Base-by-base conservation (phyloP, 805 yeast genomes). In the Cyberlindnera japonica region DNA sequence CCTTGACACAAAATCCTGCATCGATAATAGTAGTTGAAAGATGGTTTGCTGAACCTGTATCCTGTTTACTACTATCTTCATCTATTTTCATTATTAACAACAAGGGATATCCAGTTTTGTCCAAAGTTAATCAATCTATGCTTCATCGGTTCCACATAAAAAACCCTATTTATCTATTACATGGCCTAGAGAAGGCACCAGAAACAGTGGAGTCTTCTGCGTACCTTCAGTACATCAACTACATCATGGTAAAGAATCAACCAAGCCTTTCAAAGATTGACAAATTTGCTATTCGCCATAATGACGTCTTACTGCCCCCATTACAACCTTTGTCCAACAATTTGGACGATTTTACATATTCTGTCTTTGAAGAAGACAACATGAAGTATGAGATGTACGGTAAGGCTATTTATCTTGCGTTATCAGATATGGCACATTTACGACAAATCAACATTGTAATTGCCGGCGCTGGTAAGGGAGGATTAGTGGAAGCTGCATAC, bases 401-500 rank as follows among this genome's bases (percentile, higher is more conserved):
- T 1, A 43, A 47, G 27, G 59, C 60, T 6, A 35, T 54, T 4
- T 19, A 25, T 13, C 24, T 34, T 32, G 59, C 59, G 1, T 50
- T 72, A 15, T 43, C 52, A 3, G 55, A 54, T 33, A 40, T 48
- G 33, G 25, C 41, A 6, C 35, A 41, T 6, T 33, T 54, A 5
- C 18, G 45, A 6, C 54, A 45, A 9, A 47, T 70, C 20, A 62
- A 63, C 10, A 63, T 85, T 8, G 69, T 83, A 4, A 72, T 90
- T 2, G 79, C 83, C 3, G 97, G 97, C 0, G 93, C 96, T 0
- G 97, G 97, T 1, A 65, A 88, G 33, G 97, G 97, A 1, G 90
- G 91, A 0, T 61, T 90, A 21, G 79, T 89, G 3, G 79, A 79
- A 32, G 65, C 72, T 16, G 65, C 75, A 0, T 62, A 73, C 22